A percentile compares a stretch with the other conserved stretches of the same genome.
These are phyloP conservation scores for Echium plantagineum DNA, from an alignment of 257 asterid genomes.

Conservation along the genomic window DNA sequence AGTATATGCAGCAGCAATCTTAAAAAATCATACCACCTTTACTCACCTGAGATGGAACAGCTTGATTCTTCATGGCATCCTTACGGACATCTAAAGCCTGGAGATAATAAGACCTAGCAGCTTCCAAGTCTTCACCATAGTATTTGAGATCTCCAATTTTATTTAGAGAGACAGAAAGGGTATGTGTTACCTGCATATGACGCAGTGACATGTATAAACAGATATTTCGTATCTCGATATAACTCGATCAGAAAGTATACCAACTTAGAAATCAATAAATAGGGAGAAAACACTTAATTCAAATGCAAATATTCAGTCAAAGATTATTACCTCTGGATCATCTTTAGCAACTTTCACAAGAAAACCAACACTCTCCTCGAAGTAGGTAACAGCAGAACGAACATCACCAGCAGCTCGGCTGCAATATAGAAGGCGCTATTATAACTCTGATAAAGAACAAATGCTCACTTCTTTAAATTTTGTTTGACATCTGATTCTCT, in stretches of 20 bases:
- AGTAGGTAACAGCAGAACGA: conserved; percentile 64
- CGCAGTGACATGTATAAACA: background rate
- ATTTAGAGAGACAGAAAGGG: conserved; percentile 88
- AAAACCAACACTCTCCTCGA: conserved; percentile 76
- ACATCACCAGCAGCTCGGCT: conserved; percentile 86
- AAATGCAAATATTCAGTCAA: background rate
- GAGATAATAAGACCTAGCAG: conserved; percentile 61
- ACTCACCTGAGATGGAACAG: conserved; percentile 70
- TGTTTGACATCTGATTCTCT: background rate
- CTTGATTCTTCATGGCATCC: conserved; percentile 36
- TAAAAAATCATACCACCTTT: background rate
- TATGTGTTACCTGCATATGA: conserved; percentile 56
- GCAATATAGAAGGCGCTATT: conserved; percentile 21
- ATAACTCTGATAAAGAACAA: background rate
- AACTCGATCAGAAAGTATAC: background rate
- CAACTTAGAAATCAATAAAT: background rate
- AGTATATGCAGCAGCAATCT: too few species aligned
- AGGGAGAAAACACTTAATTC: background rate
- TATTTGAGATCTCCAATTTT: conserved; percentile 93
- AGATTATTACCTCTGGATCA: conserved; percentile 53
- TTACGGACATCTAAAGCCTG: conserved; percentile 90
- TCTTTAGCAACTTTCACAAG: conserved; percentile 66
- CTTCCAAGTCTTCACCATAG: conserved; percentile 72
- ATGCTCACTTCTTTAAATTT: background rate
- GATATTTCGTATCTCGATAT: background rate